These are phyloP conservation scores for Sordariomycetes sp. DNA, from an alignment of 2,329 filamentous ascomycete genomes.

Conservation along the genomic window DNA sequence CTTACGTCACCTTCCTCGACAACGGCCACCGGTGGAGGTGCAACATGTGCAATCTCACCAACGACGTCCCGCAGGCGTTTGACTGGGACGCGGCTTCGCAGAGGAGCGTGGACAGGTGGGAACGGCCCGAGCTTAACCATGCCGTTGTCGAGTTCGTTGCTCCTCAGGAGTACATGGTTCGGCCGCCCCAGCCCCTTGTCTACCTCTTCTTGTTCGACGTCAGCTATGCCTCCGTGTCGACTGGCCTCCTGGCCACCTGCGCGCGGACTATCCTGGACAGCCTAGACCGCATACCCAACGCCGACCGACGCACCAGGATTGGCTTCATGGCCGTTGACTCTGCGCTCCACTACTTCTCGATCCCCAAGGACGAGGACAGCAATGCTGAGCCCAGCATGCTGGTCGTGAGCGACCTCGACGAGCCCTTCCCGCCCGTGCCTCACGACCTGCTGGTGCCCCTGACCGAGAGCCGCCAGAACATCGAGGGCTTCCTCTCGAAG, in stretches of 20 bases:
- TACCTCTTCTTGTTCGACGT: constrained; percentile 95
- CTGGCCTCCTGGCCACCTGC: constrained; percentile 81
- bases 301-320: constrained; percentile 80
- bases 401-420: constrained; percentile 88
- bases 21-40: constrained; percentile 97
- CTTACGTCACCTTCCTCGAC: constrained; percentile 91
- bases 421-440: constrained; percentile 92
- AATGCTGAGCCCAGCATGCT: constrained; percentile 81
- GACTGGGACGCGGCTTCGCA: constrained; percentile 94
- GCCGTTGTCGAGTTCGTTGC: constrained; percentile 97
- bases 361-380: constrained; percentile 80
- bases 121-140: constrained; percentile 86
- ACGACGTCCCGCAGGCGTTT: constrained; percentile 97
- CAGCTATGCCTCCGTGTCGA: constrained; percentile 81
- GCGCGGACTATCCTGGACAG: constrained; percentile 92
- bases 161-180: constrained; percentile 98
- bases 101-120: constrained; percentile 85
- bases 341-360: constrained; percentile 89
- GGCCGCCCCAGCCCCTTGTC: constrained; percentile 87
- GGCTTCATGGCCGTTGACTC: constrained; percentile 95
- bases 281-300: constrained; percentile 95
- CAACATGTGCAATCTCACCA: constrained; percentile 99
- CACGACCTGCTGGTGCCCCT: constrained; percentile 84
- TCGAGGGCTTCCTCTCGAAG: constrained; percentile 83
- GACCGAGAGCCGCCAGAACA: constrained; percentile 78